phyloP scores from a whole-genome alignment of 1,139 yeast genomes.

The Geotrichum klebahnii region DNA sequence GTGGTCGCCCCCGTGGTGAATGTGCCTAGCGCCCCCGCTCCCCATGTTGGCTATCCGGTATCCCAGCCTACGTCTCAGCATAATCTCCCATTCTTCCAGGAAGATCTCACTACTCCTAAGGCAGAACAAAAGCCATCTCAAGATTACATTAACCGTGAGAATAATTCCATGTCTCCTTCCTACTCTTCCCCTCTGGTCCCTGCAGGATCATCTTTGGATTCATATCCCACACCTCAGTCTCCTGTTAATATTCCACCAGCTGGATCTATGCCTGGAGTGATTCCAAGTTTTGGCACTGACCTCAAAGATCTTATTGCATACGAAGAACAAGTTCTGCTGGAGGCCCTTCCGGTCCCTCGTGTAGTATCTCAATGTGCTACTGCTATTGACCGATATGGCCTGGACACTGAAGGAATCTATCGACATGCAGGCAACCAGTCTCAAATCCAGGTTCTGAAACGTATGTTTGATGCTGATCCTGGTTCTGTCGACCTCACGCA shows the following conservation, averaged over 20 bases:
- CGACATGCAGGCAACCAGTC: conserved; percentile 76
- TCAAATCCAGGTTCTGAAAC: conserved; percentile 67
- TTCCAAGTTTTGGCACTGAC: conserved; percentile 70
- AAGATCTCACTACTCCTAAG: too few species aligned
- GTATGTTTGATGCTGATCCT: conserved; percentile 74
- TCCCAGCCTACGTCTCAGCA: too few species aligned
- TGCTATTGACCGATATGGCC: conserved; percentile 77
- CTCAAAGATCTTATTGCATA: conserved; percentile 68
- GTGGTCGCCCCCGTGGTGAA: too few species aligned
- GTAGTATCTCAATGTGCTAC: conserved; percentile 85
- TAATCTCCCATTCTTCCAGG: too few species aligned
- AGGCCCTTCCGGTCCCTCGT: conserved; percentile 58
- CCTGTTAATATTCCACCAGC: too few species aligned
- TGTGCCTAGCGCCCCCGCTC: too few species aligned
- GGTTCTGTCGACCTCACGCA: conserved; percentile 56
- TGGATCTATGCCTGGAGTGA: too few species aligned
- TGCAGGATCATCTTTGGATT: too few species aligned
- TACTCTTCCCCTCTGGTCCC: too few species aligned
- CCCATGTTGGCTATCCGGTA: too few species aligned
- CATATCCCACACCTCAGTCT: neutral
- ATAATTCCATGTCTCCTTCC: neutral
- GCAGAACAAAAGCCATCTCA: too few species aligned
- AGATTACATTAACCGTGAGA: conserved; percentile 9
- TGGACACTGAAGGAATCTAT: conserved; percentile 83
- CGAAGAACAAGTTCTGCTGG: conserved; percentile 70